Percentiles rank a stretch among this genome's conserved stretches.
These are phyloP conservation scores for Globisporangium splendens DNA, from an alignment of 352 stramenopile species.

Conservation along the genomic window DNA sequence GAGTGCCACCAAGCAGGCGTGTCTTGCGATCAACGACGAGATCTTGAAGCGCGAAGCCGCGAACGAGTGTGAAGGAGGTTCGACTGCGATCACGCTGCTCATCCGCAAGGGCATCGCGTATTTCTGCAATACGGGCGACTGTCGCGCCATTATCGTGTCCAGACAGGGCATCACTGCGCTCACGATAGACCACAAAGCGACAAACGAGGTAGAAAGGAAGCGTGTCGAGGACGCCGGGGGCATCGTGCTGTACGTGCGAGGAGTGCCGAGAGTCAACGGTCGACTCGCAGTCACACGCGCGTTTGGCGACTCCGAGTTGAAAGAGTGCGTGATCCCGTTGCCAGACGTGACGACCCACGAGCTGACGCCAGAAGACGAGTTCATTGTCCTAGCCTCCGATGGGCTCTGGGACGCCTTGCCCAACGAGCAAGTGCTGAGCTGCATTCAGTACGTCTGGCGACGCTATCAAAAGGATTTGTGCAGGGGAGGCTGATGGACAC, in stretches of 20 bases:
- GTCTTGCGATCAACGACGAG: conserved; percentile 60
- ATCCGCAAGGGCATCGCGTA: conserved; percentile 43
- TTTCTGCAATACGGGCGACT: conserved; percentile 80
- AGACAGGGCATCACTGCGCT: conserved; percentile 36
- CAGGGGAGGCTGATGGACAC: background rate
- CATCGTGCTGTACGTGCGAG: conserved; percentile 73
- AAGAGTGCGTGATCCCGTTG: conserved; percentile 54
- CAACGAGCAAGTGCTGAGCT: conserved; percentile 62
- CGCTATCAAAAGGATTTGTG: too few relatives aligned
- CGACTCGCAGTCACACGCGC: conserved; percentile 59
- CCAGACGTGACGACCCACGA: conserved; percentile 55
- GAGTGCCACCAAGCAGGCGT: conserved; percentile 38
- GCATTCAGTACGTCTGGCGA: conserved; percentile 36
- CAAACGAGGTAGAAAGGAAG: conserved; percentile 56
- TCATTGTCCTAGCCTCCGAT: conserved; percentile 73
- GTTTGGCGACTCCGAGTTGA: conserved; percentile 67
- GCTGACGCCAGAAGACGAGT: conserved; percentile 57
- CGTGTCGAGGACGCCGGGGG: conserved; percentile 67
- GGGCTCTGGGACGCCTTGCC: conserved; percentile 71
- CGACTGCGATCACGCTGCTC: conserved; percentile 59
- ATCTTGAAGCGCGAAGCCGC: conserved; percentile 51
- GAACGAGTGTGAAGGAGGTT: conserved; percentile 51
- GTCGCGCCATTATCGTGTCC: conserved; percentile 58
- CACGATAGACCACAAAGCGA: conserved; percentile 76
- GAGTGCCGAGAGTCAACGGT: conserved; percentile 69